Base-by-base conservation (phyloP, 164 flowering plant genomes). In the Santalum album region DNA sequence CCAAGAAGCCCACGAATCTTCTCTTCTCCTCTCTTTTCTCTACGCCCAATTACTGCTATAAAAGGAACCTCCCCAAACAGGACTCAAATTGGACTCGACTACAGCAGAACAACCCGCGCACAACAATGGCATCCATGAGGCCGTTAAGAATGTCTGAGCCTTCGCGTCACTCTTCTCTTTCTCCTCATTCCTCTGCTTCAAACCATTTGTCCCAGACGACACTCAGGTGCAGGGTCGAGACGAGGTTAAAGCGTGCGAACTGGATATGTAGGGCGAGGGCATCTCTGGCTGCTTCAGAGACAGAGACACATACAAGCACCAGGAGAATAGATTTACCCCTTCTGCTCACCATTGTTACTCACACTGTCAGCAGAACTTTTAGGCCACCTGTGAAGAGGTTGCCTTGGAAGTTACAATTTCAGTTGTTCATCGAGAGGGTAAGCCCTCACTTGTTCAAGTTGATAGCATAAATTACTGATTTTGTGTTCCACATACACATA, bases 351-450 rank as follows among this genome's bases (percentile, higher is more conserved):
- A 51, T 26, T 22, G 57, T 63, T 25, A 25, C 54, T 1, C 46
- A 38, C 26, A 56, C 57, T 0, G 55, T 56, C 50, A 27, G 62
- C 4, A 47, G 54, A 55, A 50, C 56, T 10, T 40, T 65, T 6
- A 65, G 60, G 51, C 51, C 46, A 1, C 54, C 62, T 24, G 45
- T 70, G 44, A 65, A 62, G 43, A 23, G 43, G 50, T 70, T 50
- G 55, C 43, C 74, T 0, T 62, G 65, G 79, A 72, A 47, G 46
- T 58, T 58, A 6, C 48, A 71, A n/a, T 52, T 64, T 15, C 79
- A 86, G 68, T 68, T 57, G 72, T 25, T 75, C 59, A 51, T 86
- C 18, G 83, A 84, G 45, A 84, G 47, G 81, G 96, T 89, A 65
- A 0, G 34, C 17, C n/a, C 1, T 3, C 35, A 38, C 3, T 32